Evolutionary conservation across 225 moss, liverwort and hornwort species (phyloP).

Genomic region (Physcomitrellopsis africana): DNA sequence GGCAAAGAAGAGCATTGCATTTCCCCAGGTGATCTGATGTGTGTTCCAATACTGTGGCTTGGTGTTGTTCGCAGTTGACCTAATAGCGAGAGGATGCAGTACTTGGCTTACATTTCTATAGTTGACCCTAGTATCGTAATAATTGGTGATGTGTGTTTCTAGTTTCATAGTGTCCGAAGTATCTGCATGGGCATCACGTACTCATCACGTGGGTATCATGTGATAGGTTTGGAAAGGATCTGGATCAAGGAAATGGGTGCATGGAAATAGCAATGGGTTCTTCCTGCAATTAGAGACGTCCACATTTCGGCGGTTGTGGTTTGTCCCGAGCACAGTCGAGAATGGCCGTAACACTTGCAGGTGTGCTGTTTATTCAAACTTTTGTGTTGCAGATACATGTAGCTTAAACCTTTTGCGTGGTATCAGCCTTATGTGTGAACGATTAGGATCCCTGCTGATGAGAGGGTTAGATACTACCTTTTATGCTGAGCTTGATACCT

Average conservation of each 20-base stretch:
- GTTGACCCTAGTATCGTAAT: not conserved
- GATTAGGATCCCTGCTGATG: not conserved
- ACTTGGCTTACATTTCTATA: conserved; percentile 7
- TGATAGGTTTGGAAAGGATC: conserved; percentile 95
- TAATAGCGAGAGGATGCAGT: conserved; percentile 3
- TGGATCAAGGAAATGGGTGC: conserved; percentile 91
- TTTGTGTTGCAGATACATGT: not conserved
- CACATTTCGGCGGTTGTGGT: conserved; percentile 77
- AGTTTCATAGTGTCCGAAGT: conserved; percentile 8
- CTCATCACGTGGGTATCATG: conserved; percentile 26
- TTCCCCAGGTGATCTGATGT: conserved; percentile 71
- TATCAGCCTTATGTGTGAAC: not conserved
- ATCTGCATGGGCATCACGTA: conserved; percentile 1
- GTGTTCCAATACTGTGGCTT: conserved; percentile 7
- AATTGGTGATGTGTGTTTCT: conserved; percentile 5
- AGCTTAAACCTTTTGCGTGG: conserved; percentile 12
- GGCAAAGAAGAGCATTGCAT: conserved; percentile 83
- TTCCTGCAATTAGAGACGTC: conserved; percentile 88
- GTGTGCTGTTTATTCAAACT: conserved; percentile 39
- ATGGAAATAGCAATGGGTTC: conserved; percentile 77
- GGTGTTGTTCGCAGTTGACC: not conserved
- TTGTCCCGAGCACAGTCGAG: conserved; percentile 77
- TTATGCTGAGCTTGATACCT: not conserved
- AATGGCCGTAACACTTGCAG: conserved; percentile 78
- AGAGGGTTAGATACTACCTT: conserved; percentile 10